Percentiles rank a stretch among this genome's conserved stretches.
phyloP scores from a whole-genome alignment of 176 grass and related monocot genomes.

The barley (Hordeum vulgare) region MorexV3_pseudomolecules_assembly NC_058524.1:99847892-99848391 shows the following conservation, averaged over 20 bases:
- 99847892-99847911: neutral
- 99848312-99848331: neutral
- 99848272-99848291: slow-evolving; percentile 62
- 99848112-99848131: too few species aligned
- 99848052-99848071: too few species aligned
- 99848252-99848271: slow-evolving; percentile 39
- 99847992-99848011: slow-evolving; percentile 50
- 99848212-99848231: slow-evolving; percentile 32
- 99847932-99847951: neutral
- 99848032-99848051: slow-evolving; percentile 24
- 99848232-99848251: slow-evolving; percentile 57
- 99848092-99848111: too few species aligned
- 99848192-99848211: slow-evolving; percentile 49
- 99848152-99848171: slow-evolving; percentile 10
- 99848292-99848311: slow-evolving; percentile 46
- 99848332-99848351: neutral
- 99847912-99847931: neutral
- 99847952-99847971: slow-evolving; percentile 64
- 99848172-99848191: slow-evolving; percentile 78
- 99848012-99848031: slow-evolving; percentile 46
- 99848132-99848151: too few species aligned
- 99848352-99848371: neutral
- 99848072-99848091: too few species aligned
- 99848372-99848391: neutral
- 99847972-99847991: slow-evolving; percentile 32